Base-by-base conservation (phyloP, 2,329 filamentous ascomycete genomes). In the Thielaviopsis musarum region DNA sequence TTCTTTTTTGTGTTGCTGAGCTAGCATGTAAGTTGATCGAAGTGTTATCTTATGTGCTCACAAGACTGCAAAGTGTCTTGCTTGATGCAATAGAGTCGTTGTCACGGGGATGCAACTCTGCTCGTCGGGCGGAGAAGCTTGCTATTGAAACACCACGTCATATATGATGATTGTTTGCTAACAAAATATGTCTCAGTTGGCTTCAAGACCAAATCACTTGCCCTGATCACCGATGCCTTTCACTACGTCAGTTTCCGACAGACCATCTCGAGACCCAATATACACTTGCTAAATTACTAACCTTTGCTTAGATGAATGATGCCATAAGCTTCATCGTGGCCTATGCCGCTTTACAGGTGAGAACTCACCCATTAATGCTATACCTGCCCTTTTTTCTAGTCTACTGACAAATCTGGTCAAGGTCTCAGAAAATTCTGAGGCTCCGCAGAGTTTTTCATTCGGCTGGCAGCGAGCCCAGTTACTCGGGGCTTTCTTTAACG, bases 401-500 rank as follows among this genome's bases (percentile, higher is more conserved):
- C 19, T 51, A 38, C 45, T 49, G 1, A 49, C n/a, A 22, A 48
- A 22, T 15, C 17, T 26, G n/a, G 48, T 10, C 17, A 52, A 84
- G 82, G 70, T 84, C 60, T 76, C 82, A 21, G 77, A 84, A 63
- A 72, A 75, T 51, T 71, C 73, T 52, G 70, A 77, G 24, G 58
- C 5, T 78, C 83, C 84, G 0, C 74, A 78, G 62, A 74, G 74
- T 10, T 74, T 87, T 17, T 80, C 85, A 0, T 90, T 87, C 64
- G 86, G 86, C n/a, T 90, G 85, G 85, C 83, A 87, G 60, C 77
- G 87, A 34, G 84, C 85, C 17, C 78, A 80, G n/a, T 69, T 89
- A 1, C 73, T 91, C 0, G 86, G 86, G 5, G 84, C 85, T 22
- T 91, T 91, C 69, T 91, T 90, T 75, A 91, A 91, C 65, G 86